Evolutionary conservation across 306 rosid genomes (phyloP), one percentile per base, ranked within the genome.

Genomic region (Quercus aquifolioides): DNA sequence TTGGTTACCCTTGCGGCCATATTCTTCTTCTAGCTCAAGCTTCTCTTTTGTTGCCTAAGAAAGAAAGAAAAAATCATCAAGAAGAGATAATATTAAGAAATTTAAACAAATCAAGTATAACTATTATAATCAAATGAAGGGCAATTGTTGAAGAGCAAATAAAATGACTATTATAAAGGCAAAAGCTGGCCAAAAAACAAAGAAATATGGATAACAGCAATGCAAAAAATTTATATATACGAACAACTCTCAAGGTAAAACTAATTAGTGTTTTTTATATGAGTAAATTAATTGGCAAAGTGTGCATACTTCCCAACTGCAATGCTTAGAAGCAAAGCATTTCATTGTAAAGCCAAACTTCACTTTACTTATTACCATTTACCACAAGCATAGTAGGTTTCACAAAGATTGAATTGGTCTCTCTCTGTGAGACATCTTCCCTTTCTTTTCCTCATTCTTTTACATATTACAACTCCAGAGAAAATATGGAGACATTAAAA

Each of bases 31-130:
- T 76, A 87, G 85, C 84, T 81, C 86, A 26, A 75, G 67, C 77
- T 79, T 89, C 75, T 85, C 89, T 84, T 87, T 94, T 25, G 81
- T 85, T 72, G 97, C 97, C 99, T 94, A 78, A 4, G 43, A 18
- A 83, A 31, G 75, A 13, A 75, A 71, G 25, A 18, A 83, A 31
- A 17, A 75, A 71, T 70, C 28, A 74, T 85, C 71, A 76, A 46
- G 58, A 80, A 58, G 55, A 75, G 46, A 67, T 31, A 2, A 70
- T 23, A 80, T 62, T 10, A 55, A 70, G n/a, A 73, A 80, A 23
- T 43, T 30, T 30, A 73, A 73, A 46, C n/a, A 18, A 8, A 5
- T 9, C 10, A 76, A 17, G 3, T 13, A n/a, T 35, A 46, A 14
- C 10, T n/a, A 31, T 18, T 28, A 57, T 52, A 20, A 71, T 60